phyloP scores from a whole-genome alignment of 306 rosid species.

The Trifolium repens region DNA sequence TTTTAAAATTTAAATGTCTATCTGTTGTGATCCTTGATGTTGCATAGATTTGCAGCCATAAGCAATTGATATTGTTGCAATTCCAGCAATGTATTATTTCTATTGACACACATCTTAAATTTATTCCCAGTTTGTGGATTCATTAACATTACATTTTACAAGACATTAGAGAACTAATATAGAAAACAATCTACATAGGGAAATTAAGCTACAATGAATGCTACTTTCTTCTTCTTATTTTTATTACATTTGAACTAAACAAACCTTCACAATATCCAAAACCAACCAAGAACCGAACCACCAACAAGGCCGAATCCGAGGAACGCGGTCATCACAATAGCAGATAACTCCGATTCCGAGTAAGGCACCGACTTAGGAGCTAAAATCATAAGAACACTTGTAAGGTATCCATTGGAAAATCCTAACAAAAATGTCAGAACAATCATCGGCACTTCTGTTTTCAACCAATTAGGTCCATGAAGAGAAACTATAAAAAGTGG shows the following conservation, averaged over 20 bases:
- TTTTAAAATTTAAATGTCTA: no score
- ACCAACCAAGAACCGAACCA: slow-evolving; percentile 90
- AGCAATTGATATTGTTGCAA: no score
- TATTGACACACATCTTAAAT: neutral
- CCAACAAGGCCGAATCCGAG: slow-evolving; percentile 84
- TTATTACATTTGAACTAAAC: slow-evolving; percentile 8
- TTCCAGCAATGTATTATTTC: neutral
- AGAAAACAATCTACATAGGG: slow-evolving; percentile 30
- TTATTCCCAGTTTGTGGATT: slow-evolving; percentile 21
- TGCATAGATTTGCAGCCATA: no score
- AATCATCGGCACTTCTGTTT: slow-evolving; percentile 66
- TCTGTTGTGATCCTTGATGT: no score
- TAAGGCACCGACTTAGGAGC: slow-evolving; percentile 69
- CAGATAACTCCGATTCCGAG: slow-evolving; percentile 75
- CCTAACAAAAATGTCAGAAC: slow-evolving; percentile 82
- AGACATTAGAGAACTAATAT: slow-evolving; percentile 23
- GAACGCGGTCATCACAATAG: slow-evolving; percentile 79
- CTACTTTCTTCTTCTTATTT: slow-evolving; percentile 32
- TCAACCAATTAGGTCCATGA: slow-evolving; percentile 86
- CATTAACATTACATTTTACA: slow-evolving; percentile 3
- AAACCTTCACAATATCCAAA: slow-evolving; percentile 66
- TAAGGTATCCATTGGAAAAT: slow-evolving; percentile 76
- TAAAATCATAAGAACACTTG: slow-evolving; percentile 83
- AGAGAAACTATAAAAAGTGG: slow-evolving; percentile 82
- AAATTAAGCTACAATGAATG: slow-evolving; percentile 20